Base-by-base conservation (phyloP, 78 protist species). In the Capsaspora owczarzaki region DNA sequence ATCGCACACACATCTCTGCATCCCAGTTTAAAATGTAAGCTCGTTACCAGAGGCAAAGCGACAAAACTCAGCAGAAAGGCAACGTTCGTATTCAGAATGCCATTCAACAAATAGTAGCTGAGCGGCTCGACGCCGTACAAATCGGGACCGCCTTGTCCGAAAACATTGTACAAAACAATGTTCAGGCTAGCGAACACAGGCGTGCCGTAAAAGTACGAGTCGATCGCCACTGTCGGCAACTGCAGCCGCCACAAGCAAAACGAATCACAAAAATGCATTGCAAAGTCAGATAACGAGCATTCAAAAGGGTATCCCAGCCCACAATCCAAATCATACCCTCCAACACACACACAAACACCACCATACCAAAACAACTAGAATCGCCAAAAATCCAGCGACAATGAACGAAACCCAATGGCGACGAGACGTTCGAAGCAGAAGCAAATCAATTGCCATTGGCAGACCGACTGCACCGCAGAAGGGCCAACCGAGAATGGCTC, bases 401-500 rank as follows among this genome's bases (percentile, higher is more conserved):
- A 29, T 25, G 33, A 16, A 56, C n/a, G 29, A 16, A 6, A 56
- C n/a, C 4, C 12, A 12, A 6, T 16, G 33, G 8, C 12, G 66
- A 16, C 33, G 66, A 29, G 33, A 29, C 66, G 33, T 16, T 29
- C 4, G 10, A 25, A 16, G 66, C 66, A 56, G 66, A 16, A 86
- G 22, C 19, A 70, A 5, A 46, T 80, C 81, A 14, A 89, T 19
- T n/a, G 89, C 91, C 23, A 90, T 47, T n/a, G 92, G 92, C 16
- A 75, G 29, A 20, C 78, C 80, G 6, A 85, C 27, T 38, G 84
- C 86, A 23, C 70, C 80, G 44, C 81, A 78, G 49, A 91, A 91
- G 35, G 95, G 95, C 95, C 95, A 91, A 20, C 88, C 95, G 25
- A 90, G 38, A 19, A 91, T 76, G 27, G 82, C 85, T 37, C 79